Percentiles rank a stretch among this genome's conserved stretches.
Evolutionary conservation across 345 rosid genomes (phyloP).

Genomic region (Murraya paniculata): DNA sequence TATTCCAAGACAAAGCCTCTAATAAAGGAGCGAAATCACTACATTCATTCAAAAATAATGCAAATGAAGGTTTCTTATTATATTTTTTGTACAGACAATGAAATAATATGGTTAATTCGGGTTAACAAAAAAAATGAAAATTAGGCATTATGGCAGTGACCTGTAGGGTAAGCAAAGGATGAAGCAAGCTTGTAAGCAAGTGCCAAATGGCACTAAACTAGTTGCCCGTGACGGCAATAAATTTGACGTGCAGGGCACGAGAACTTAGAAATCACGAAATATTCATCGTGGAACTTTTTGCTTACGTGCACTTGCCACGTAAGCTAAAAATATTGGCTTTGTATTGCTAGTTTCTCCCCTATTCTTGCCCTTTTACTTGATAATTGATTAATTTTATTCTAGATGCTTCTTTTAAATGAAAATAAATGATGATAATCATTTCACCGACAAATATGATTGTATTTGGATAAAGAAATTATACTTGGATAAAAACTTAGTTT

Average conservation of each 20-base stretch:
- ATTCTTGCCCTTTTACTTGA: background rate
- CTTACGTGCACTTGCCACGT: background rate
- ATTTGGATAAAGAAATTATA: background rate
- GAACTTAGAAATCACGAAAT: slow-evolving; percentile 5
- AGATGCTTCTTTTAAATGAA: too few species aligned
- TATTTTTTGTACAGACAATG: background rate
- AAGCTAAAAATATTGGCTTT: background rate
- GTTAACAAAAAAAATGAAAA: too few species aligned
- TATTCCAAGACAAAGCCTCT: background rate
- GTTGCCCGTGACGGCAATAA: background rate
- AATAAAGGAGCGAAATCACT: background rate
- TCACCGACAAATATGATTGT: background rate
- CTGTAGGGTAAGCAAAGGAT: background rate
- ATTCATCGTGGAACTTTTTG: slow-evolving; percentile 6
- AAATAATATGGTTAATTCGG: too few species aligned
- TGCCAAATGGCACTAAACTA: background rate
- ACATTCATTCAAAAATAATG: background rate
- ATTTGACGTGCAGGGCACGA: slow-evolving; percentile 14
- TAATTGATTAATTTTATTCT: background rate
- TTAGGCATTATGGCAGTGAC: background rate
- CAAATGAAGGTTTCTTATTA: background rate
- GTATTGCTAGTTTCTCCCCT: background rate
- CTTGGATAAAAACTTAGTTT: too few species aligned
- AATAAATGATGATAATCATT: background rate
- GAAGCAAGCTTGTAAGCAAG: background rate